Conservation (phyloP, 1,139 yeast genomes). For the Suhomyces bolitotheri region DNA sequence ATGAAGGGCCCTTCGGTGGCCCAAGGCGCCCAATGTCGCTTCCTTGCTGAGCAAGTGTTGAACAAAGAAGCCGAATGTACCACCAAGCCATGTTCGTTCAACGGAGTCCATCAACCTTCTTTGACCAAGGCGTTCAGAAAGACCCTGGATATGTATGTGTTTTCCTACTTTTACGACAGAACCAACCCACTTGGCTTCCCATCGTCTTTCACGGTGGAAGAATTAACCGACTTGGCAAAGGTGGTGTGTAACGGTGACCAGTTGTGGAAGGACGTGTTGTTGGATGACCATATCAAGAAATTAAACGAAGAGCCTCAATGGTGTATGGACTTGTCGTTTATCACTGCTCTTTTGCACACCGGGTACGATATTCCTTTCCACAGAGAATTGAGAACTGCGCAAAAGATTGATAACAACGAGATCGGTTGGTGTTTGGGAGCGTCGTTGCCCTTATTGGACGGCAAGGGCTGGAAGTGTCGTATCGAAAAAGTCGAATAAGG, state of each 20-base stretch:
- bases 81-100: constrained; percentile 85
- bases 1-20: constrained; percentile 68
- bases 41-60: constrained; percentile 75
- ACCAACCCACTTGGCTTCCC: constrained; percentile 96
- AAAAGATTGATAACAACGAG: constrained; percentile 83
- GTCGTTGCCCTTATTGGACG: constrained; percentile 81
- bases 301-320: constrained; percentile 82
- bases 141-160: constrained; percentile 76
- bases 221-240: constrained; percentile 76
- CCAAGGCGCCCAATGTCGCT: constrained; percentile 72
- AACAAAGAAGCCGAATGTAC: constrained; percentile 80
- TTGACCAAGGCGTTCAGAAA: constrained; percentile 70
- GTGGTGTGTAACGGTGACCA: constrained; percentile 82
- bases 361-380: constrained; percentile 93
- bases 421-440: constrained; percentile 99
- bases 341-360: constrained; percentile 83
- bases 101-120: constrained; percentile 96
- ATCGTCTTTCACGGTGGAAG: constrained; percentile 78
- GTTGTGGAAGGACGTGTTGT: constrained; percentile 63
- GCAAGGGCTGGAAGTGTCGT: constrained; percentile 72
- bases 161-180: constrained; percentile 93
- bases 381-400: constrained; percentile 90
- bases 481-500: constrained; percentile 14
- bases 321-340: constrained; percentile 91
- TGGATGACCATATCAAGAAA: constrained; percentile 65